Conservation (phyloP, 352 stramenopile species). For the Phytophthora uliginosa region DNA sequence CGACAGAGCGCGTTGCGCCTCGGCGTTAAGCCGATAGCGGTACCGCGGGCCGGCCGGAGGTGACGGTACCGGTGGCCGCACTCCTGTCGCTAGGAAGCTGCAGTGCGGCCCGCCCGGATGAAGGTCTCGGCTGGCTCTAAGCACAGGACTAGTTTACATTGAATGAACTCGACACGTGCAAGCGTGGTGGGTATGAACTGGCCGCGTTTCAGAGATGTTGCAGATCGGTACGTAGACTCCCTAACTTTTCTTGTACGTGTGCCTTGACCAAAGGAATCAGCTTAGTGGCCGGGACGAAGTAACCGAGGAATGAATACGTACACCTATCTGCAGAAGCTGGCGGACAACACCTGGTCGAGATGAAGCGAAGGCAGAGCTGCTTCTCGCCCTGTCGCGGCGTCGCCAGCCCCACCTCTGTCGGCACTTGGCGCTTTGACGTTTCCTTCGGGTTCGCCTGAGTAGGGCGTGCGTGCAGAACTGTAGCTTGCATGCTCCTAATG, state of each 20-base stretch:
- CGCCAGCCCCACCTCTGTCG: not conserved
- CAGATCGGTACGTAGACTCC: not conserved
- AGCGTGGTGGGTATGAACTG: not conserved
- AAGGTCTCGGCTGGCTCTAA: not conserved
- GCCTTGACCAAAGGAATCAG: not conserved
- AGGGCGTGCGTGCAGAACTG: too few species aligned
- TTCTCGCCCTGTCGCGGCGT: not conserved
- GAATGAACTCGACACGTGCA: not conserved
- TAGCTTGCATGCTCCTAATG: not conserved
- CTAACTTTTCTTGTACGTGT: not conserved
- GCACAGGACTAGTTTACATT: not conserved
- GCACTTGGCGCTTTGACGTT: not conserved
- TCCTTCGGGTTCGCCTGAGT: not conserved
- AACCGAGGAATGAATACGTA: not conserved
- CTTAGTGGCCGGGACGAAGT: not conserved
- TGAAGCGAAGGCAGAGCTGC: not conserved
- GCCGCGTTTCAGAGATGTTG: not conserved
- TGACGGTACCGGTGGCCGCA: not conserved
- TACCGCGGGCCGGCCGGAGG: too few species aligned
- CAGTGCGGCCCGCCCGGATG: not conserved
- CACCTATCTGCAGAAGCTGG: not conserved
- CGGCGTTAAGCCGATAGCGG: not conserved
- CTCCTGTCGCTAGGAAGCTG: not conserved
- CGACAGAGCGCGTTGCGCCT: not conserved
- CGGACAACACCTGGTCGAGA: not conserved